Evolutionary conservation across 1,284 basidiomycete genomes (phyloP).

Genomic region (Pseudozyma sp.): DNA sequence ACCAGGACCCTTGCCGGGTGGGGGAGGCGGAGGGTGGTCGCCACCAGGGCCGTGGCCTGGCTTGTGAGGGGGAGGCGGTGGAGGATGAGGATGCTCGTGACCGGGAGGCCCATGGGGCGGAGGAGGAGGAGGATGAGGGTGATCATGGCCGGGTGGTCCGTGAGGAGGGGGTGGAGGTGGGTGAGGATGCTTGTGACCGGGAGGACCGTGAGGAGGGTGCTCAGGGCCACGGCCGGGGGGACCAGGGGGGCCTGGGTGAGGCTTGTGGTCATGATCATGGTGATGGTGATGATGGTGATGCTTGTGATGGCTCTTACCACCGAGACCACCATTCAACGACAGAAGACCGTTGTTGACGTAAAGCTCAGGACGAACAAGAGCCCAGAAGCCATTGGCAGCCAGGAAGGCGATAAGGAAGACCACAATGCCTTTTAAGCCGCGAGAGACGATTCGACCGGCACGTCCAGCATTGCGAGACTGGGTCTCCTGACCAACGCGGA

Average conservation of each 20-base stretch:
- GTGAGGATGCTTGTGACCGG: conserved; percentile 1
- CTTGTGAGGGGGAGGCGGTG: conserved; percentile 14
- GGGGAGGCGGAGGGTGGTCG: conserved; percentile 13
- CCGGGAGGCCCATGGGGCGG: conserved; percentile 24
- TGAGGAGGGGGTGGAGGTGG: too few relatives aligned
- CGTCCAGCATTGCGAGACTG: not conserved
- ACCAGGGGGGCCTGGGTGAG: conserved; percentile 4
- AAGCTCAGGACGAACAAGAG: conserved; percentile 33
- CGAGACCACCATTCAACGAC: not conserved
- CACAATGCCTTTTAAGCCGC: conserved; percentile 22
- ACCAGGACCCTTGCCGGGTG: conserved; percentile 4
- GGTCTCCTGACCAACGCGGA: conserved; percentile 19
- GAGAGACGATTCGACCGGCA: conserved; percentile 12
- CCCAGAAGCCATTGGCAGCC: conserved; percentile 38
- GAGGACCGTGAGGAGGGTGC: conserved; percentile 5
- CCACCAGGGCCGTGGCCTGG: conserved; percentile 20
- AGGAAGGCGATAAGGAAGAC: conserved; percentile 32
- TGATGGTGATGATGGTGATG: conserved; percentile 15
- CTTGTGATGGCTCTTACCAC: not conserved
- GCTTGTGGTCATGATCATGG: conserved; percentile 6
- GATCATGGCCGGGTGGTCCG: too few relatives aligned
- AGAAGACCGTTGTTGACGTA: conserved; percentile 21
- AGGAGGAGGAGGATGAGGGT: conserved; percentile 5
- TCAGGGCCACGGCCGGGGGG: conserved; percentile 4
- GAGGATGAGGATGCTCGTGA: conserved; percentile 12